These are phyloP conservation scores for Paraglomus brasilianum DNA, from an alignment of 192 early-diverging fungal genomes.

Conservation along the genomic window DNA sequence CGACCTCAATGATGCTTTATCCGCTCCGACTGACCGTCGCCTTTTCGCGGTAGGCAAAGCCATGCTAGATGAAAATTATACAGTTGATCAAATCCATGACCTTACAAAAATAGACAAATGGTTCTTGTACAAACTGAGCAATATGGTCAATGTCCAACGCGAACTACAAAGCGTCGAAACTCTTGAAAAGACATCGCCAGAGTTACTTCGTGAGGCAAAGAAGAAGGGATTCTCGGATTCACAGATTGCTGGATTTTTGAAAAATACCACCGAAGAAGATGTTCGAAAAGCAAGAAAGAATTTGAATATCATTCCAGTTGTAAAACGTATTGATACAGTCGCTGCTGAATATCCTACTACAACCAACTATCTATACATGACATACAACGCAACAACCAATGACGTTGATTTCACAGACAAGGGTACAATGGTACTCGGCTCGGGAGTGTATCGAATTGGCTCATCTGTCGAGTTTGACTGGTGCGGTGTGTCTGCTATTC, in stretches of 20 bases:
- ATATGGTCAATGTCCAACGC: conserved; percentile 78
- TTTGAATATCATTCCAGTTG: conserved; percentile 79
- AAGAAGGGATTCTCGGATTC: conserved; percentile 85
- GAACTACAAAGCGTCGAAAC: conserved; percentile 22
- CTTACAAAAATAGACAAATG: conserved; percentile 94
- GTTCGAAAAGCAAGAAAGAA: conserved; percentile 71
- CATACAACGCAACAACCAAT: conserved; percentile 87
- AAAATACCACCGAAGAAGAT: conserved; percentile 55
- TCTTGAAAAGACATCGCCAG: conserved; percentile 34
- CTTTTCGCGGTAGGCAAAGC: conserved; percentile 97
- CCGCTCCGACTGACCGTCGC: conserved; percentile 89
- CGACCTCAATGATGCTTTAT: conserved; percentile 85
- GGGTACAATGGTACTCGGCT: conserved; percentile 94
- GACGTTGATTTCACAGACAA: conserved; percentile 86
- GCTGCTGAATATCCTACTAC: conserved; percentile 96
- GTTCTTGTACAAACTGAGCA: conserved; percentile 94
- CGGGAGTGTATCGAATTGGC: conserved; percentile 96
- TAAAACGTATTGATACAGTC: conserved; percentile 95
- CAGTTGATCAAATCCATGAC: conserved; percentile 86
- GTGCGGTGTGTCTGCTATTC: conserved; percentile 81
- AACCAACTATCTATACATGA: conserved; percentile 98
- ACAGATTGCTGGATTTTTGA: conserved; percentile 70
- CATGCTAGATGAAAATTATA: conserved; percentile 80
- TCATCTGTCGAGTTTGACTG: conserved; percentile 98
- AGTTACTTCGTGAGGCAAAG: conserved; percentile 75